Percentiles rank a stretch among this genome's conserved stretches.
phyloP scores from a whole-genome alignment of 192 early-diverging fungal species.

The Piromyces sp. region DNA sequence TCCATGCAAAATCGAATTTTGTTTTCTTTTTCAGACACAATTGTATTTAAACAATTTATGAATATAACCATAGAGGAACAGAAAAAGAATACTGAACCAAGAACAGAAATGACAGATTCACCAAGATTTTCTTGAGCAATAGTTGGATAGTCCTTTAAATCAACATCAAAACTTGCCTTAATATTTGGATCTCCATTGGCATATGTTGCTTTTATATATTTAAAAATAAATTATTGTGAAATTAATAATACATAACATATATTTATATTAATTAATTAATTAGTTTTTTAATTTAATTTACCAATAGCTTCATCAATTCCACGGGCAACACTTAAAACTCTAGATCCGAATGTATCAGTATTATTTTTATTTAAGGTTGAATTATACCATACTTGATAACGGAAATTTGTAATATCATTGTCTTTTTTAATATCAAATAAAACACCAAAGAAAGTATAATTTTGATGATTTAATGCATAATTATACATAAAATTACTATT shows the following conservation, averaged over 20 bases:
- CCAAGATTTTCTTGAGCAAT: slow-evolving; percentile 27
- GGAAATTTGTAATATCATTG: slow-evolving; percentile 20
- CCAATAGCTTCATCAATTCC: slow-evolving; percentile 55
- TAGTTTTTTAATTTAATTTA: neutral
- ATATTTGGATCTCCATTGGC: slow-evolving; percentile 3
- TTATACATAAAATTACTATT: slow-evolving; percentile 43
- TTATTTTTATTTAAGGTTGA: slow-evolving; percentile 30
- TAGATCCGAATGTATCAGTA: slow-evolving; percentile 42
- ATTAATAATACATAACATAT: neutral
- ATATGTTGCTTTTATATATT: neutral
- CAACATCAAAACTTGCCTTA: slow-evolving; percentile 14
- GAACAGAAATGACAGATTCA: slow-evolving; percentile 38
- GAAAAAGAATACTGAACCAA: slow-evolving; percentile 37
- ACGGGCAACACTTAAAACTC: slow-evolving; percentile 34
- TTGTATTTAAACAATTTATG: slow-evolving; percentile 43
- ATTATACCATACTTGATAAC: slow-evolving; percentile 66
- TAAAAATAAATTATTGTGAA: too few relatives aligned
- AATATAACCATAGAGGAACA: slow-evolving; percentile 37
- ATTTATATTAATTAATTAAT: slow-evolving; percentile 1
- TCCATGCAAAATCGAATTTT: slow-evolving; percentile 53
- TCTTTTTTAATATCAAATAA: neutral
- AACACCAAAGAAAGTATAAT: slow-evolving; percentile 40
- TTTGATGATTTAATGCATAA: slow-evolving; percentile 47
- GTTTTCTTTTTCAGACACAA: slow-evolving; percentile 56
- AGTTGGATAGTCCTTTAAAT: slow-evolving; percentile 51